Evolutionary conservation across 352 stramenopile species (phyloP), one percentile per base, ranked within the genome.

Genomic region (Globisporangium emineosum): DNA sequence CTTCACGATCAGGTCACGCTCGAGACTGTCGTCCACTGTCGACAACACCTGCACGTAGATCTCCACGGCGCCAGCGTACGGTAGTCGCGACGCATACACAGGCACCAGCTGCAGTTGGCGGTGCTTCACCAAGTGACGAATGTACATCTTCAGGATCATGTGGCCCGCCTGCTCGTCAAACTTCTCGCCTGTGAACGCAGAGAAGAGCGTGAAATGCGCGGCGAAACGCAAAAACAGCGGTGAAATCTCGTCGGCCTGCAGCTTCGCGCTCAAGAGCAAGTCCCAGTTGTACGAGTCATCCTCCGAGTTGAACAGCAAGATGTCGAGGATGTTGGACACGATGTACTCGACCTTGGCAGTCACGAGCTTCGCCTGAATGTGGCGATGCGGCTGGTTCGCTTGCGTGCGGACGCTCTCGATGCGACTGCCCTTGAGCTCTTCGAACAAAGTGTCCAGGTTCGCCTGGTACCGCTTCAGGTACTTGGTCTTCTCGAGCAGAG

Each of bases 121-220:
- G 27, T 93, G 83, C 70, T 92, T 88, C 29, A 93, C 81, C 23
- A 95, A 64, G 56, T 95, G 83, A 0, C 87, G 81, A 62, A 95
- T 89, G 60, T 95, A 95, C 21, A 82, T 62, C 66, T 93, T 93
- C 17, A 92, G 51, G 65, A 93, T 91, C 73, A 91, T 90, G 65
- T 93, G 81, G 21, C 78, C 78, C 3, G 82, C 77, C 33, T 77
- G 65, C 32, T 82, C 74, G 50, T 92, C 80, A 43, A 90, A 89
- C 7, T 65, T 68, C 52, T 93, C 83, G 9, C 78, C 81, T 35
- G 85, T 93, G 62, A 86, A 88, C 21, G 65, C 62, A 6, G 85
- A 75, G 32, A 94, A 92, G 42, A 93, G 72, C 19, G 92, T 76
- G 53, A 95, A 93, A 64, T 95, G 87, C 3, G 80, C 83, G 0